phyloP scores from a whole-genome alignment of 805 yeast genomes.

The Candida orba region DNA sequence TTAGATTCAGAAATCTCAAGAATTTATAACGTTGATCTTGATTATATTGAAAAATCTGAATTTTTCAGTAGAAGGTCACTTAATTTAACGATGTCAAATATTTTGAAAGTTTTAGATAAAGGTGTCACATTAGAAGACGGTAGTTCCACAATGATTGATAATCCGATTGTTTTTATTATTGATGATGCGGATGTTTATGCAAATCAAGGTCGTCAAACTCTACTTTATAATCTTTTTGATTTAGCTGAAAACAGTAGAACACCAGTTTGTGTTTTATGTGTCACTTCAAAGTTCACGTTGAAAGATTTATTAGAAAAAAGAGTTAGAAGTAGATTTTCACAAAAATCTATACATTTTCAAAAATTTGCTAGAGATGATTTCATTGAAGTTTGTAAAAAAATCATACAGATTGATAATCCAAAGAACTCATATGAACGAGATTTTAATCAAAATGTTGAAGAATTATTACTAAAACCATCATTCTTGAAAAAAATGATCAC shows the following conservation, averaged over 20 bases:
- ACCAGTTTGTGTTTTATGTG: slow-evolving; percentile 78
- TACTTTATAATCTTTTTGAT: slow-evolving; percentile 83
- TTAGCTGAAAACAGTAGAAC: slow-evolving; percentile 62
- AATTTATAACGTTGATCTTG: slow-evolving; percentile 23
- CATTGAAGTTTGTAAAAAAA: slow-evolving; percentile 36
- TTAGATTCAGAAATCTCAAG: slow-evolving; percentile 44
- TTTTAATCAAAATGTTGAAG: slow-evolving; percentile 40
- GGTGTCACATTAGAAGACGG: slow-evolving; percentile 13
- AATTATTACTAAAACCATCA: slow-evolving; percentile 24
- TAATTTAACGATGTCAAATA: slow-evolving; percentile 53
- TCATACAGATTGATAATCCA: slow-evolving; percentile 27
- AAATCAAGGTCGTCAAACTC: slow-evolving; percentile 63
- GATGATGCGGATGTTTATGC: slow-evolving; percentile 86
- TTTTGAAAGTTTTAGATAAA: slow-evolving; percentile 45
- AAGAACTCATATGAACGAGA: slow-evolving; percentile 22
- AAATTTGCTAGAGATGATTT: slow-evolving; percentile 42
- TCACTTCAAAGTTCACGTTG: slow-evolving; percentile 66
- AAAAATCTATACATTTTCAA: slow-evolving; percentile 57
- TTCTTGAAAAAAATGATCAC: slow-evolving; percentile 31
- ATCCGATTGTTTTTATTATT: slow-evolving; percentile 64
- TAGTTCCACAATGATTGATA: slow-evolving; percentile 11
- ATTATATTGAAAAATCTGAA: slow-evolving; percentile 19
- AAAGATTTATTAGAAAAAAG: slow-evolving; percentile 84
- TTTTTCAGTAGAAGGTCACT: slow-evolving; percentile 45
- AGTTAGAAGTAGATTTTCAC: slow-evolving; percentile 84